These are phyloP conservation scores for Ophiostoma himal-ulmi DNA, from an alignment of 2,329 filamentous ascomycete genomes.

Conservation along the genomic window DNA sequence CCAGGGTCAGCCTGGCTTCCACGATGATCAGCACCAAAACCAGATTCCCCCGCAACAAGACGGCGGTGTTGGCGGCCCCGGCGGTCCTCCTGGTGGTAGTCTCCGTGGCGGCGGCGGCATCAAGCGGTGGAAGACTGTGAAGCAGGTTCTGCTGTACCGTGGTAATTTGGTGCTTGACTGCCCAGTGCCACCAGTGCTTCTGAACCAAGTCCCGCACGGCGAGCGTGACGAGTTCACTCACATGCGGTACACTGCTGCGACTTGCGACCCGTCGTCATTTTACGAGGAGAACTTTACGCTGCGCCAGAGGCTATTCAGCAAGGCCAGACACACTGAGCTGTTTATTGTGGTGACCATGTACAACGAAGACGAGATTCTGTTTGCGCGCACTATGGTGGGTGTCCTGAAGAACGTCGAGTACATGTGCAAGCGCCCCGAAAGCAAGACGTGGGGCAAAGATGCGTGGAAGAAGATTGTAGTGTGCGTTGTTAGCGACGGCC, in stretches of 20 bases:
- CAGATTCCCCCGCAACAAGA: conserved; percentile 16
- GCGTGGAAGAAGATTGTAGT: conserved; percentile 99
- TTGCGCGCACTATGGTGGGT: conserved; percentile 90
- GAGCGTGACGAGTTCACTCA: conserved; percentile 89
- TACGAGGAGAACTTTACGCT: conserved; percentile 85
- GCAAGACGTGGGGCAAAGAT: conserved; percentile 96
- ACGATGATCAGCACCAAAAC: conserved; percentile 35
- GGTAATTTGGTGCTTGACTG: conserved; percentile 97
- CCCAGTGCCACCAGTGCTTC: conserved; percentile 79
- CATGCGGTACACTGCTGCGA: conserved; percentile 91
- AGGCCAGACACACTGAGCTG: conserved; percentile 84
- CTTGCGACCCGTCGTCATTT: conserved; percentile 85
- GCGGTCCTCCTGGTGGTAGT: conserved; percentile 24
- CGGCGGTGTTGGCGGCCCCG: conserved; percentile 16
- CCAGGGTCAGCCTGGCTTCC: conserved; percentile 34
- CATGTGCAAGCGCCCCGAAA: conserved; percentile 89
- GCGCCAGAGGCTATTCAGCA: conserved; percentile 85
- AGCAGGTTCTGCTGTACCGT: conserved; percentile 94
- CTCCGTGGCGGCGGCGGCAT: conserved; percentile 47
- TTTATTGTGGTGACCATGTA: conserved; percentile 99
- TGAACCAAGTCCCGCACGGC: conserved; percentile 83
- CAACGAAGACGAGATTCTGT: conserved; percentile 95
- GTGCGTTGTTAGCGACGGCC: conserved; percentile 92
- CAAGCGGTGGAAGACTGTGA: conserved; percentile 95
- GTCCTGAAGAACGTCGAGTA: conserved; percentile 99